Conservation (phyloP, 2,329 filamentous ascomycete species). For the Tothia fuscella region DNA sequence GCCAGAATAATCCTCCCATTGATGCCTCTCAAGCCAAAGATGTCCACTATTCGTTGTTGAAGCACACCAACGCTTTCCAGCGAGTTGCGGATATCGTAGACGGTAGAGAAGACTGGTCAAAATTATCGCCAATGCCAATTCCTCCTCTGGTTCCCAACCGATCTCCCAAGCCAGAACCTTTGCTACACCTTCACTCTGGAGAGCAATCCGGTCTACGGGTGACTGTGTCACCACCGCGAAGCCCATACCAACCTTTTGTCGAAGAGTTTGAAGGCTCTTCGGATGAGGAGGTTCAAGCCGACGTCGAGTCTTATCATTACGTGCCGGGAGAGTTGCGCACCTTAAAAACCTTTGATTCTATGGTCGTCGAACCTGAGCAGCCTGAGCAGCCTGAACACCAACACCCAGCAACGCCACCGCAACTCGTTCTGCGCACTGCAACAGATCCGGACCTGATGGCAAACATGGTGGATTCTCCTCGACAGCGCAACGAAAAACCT, state of each 20-base stretch:
- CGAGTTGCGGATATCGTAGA: constrained; percentile 2
- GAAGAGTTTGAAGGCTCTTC: constrained; percentile 6
- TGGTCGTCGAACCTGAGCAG: no score
- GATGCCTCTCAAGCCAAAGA: neutral
- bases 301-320: constrained; percentile 5
- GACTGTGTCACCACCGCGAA: neutral
- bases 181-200: neutral
- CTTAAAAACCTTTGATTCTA: no score
- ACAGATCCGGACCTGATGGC: constrained; percentile 3
- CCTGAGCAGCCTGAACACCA: no score
- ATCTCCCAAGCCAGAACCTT: neutral
- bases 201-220: no score
- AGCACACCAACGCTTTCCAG: constrained; percentile 2
- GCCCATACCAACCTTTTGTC: constrained; percentile 10
- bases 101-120: constrained; percentile 6
- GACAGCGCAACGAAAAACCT: neutral
- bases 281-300: constrained; percentile 4
- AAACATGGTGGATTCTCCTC: constrained; percentile 2
- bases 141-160: neutral
- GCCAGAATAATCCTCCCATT: no score
- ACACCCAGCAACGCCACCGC: constrained; percentile 5
- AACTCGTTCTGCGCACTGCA: constrained; percentile 7
- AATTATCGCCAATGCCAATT: no score
- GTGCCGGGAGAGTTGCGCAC: no score
- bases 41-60: neutral